Evolutionary conservation across 2,329 filamentous ascomycete genomes (phyloP).

Genomic region (Colletotrichum theobromicola): DNA sequence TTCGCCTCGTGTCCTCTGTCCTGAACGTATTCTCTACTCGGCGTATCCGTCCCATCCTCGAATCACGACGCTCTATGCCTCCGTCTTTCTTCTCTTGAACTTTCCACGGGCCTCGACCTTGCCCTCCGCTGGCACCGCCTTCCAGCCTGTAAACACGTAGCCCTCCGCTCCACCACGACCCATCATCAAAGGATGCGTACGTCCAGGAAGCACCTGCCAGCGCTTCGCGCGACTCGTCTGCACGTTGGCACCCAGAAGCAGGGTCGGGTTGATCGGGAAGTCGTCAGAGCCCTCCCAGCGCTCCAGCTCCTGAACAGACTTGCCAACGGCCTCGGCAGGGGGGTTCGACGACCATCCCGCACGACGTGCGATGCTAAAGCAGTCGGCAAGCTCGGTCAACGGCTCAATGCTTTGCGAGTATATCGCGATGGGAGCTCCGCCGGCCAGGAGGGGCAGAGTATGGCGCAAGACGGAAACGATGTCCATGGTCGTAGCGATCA

Average conservation of each 20-base stretch:
- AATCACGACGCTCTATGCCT: slow-evolving; percentile 25
- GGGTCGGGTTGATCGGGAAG: slow-evolving; percentile 86
- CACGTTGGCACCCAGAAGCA: slow-evolving; percentile 79
- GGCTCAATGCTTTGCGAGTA: slow-evolving; percentile 85
- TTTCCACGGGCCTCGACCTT: slow-evolving; percentile 84
- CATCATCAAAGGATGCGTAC: slow-evolving; percentile 96
- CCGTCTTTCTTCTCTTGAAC: slow-evolving; percentile 72
- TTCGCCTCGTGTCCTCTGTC: neutral
- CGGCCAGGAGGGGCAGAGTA: slow-evolving; percentile 78
- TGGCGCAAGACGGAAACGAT: slow-evolving; percentile 76
- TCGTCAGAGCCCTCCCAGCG: slow-evolving; percentile 69
- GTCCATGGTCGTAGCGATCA: slow-evolving; percentile 85
- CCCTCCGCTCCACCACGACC: slow-evolving; percentile 86
- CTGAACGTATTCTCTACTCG: neutral
- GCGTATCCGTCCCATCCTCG: neutral
- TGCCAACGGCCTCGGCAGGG: slow-evolving; percentile 50
- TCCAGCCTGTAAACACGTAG: slow-evolving; percentile 84
- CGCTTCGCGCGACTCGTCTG: slow-evolving; percentile 80
- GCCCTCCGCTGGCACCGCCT: slow-evolving; percentile 80
- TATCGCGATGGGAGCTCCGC: slow-evolving; percentile 84
- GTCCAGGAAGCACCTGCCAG: slow-evolving; percentile 91
- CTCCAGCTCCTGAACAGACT: slow-evolving; percentile 55
- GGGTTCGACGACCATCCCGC: slow-evolving; percentile 72
- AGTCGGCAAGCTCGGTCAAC: slow-evolving; percentile 77
- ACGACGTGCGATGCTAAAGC: slow-evolving; percentile 81